These are phyloP conservation scores for Aureobasidium lini DNA, from an alignment of 2,329 filamentous ascomycete species.

Conservation along the genomic window DNA sequence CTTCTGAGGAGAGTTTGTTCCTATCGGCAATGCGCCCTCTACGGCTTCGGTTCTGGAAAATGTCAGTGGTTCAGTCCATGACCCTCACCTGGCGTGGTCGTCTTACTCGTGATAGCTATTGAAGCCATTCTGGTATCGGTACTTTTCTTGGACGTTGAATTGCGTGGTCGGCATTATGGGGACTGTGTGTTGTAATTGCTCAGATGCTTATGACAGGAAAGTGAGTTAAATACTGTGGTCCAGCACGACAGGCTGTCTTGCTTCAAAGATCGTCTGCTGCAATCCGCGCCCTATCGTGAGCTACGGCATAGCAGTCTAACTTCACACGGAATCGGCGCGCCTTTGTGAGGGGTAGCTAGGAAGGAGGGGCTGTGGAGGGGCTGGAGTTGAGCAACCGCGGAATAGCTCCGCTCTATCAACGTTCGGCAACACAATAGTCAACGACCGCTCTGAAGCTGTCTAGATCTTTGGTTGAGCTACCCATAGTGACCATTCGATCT, in stretches of 20 bases:
- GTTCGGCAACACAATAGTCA: background rate
- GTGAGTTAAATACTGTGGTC: background rate
- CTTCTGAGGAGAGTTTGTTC: constrained; percentile 75
- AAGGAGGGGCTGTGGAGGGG: background rate
- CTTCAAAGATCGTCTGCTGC: background rate
- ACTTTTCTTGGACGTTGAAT: constrained; percentile 58
- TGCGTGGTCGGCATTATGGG: constrained; percentile 55
- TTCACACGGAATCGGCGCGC: constrained; percentile 1
- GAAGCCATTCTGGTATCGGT: constrained; percentile 74
- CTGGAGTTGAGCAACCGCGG: background rate
- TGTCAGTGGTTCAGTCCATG: background rate
- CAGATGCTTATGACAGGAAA: background rate
- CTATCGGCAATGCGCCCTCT: constrained; percentile 64
- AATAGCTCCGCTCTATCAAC: background rate
- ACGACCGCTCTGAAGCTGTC: background rate
- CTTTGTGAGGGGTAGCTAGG: constrained; percentile 2
- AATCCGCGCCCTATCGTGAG: background rate
- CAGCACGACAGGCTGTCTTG: background rate
- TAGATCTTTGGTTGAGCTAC: no score
- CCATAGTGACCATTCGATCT: no score
- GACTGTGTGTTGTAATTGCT: background rate
- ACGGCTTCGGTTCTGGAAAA: constrained; percentile 63
- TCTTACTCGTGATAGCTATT: constrained; percentile 67
- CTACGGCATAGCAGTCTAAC: background rate
- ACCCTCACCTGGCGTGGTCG: background rate